Conservation (phyloP, 2,329 filamentous ascomycete species). For the Epichloe festucae region DNA sequence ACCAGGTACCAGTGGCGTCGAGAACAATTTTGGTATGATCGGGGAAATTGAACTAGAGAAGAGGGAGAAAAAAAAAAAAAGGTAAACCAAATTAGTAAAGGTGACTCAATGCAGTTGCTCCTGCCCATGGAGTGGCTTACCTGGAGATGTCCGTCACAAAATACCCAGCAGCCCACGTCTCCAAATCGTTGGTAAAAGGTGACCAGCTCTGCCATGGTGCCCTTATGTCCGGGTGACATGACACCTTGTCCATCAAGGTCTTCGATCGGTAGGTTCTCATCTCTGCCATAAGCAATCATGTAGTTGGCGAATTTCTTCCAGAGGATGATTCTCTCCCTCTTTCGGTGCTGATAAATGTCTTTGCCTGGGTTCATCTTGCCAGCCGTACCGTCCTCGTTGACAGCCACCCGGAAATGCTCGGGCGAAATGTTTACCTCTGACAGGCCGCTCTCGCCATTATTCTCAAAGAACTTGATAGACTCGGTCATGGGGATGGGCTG, state of each 20-base stretch:
- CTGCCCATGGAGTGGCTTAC: conserved; percentile 25
- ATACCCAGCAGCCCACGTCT: conserved; percentile 71
- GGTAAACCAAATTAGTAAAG: background rate
- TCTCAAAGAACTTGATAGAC: conserved; percentile 60
- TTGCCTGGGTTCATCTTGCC: conserved; percentile 49
- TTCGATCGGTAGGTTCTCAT: conserved; percentile 44
- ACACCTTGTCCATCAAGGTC: conserved; percentile 29
- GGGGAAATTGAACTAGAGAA: conserved; percentile 63
- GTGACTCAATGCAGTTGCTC: background rate
- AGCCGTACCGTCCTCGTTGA: conserved; percentile 45
- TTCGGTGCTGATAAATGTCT: conserved; percentile 51
- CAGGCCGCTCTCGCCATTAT: conserved; percentile 51
- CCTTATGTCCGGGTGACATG: conserved; percentile 24
- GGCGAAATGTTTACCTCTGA: conserved; percentile 51
- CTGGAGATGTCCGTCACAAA: conserved; percentile 67
- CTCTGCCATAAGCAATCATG: conserved; percentile 61
- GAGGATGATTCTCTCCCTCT: conserved; percentile 50
- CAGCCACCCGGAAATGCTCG: conserved; percentile 42
- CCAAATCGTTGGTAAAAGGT: conserved; percentile 74
- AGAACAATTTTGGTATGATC: conserved; percentile 79
- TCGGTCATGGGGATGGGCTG: conserved; percentile 52
- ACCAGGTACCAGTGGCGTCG: conserved; percentile 59
- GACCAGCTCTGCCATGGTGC: conserved; percentile 43
- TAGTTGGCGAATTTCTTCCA: conserved; percentile 68
- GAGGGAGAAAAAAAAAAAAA: background rate